phyloP scores from a whole-genome alignment of 768 basidiomycete species.

The Mycena albidolilacea region DNA sequence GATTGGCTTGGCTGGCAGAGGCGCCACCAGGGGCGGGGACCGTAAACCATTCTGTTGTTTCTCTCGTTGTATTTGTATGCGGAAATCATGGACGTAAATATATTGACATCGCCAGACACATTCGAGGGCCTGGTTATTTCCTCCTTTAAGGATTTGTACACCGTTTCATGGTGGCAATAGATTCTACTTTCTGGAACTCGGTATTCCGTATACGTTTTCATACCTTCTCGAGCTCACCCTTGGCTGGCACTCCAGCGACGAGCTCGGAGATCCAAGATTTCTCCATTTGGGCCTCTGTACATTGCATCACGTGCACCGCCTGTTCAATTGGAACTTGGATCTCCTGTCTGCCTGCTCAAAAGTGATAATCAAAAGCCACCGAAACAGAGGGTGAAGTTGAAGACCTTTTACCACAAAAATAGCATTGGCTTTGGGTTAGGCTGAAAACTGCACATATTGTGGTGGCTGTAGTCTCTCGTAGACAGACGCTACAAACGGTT shows the following conservation, averaged over 20 bases:
- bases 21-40: slow-evolving; percentile 47
- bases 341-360: background rate
- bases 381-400: no score
- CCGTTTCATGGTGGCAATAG: slow-evolving; percentile 33
- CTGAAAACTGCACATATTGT: no score
- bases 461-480: no score
- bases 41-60: slow-evolving; percentile 11
- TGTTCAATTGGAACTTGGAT: background rate
- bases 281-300: background rate
- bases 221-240: background rate
- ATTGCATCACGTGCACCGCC: background rate
- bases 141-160: slow-evolving; percentile 12
- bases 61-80: slow-evolving; percentile 27
- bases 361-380: no score
- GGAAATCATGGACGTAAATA: slow-evolving; percentile 7
- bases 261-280: background rate
- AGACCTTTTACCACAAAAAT: no score
- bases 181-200: slow-evolving; percentile 26
- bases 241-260: background rate
- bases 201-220: background rate
- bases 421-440: no score
- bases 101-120: slow-evolving; percentile 22
- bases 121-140: background rate
- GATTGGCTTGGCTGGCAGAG: slow-evolving; percentile 73
- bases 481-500: no score